A percentile compares a stretch with the other conserved stretches of the same genome.
Conservation (phyloP, 2,329 filamentous ascomycete genomes). For the Drechslerella coelobrocha region DNA sequence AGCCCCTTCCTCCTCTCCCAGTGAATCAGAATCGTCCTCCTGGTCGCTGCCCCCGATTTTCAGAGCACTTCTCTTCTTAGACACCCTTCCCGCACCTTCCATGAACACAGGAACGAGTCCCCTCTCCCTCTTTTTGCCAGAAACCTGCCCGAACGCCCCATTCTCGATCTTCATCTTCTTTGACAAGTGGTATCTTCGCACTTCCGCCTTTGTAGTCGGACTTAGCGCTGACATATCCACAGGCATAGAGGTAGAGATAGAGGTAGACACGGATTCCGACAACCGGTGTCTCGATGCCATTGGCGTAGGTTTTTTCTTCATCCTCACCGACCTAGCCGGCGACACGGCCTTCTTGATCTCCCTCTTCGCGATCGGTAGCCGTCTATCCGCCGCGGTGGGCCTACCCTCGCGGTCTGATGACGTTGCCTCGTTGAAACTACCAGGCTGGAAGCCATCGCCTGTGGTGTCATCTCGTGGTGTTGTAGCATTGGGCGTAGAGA, state of each 20-base stretch:
- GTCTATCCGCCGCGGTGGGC: conserved; percentile 37
- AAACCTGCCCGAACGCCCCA: conserved; percentile 36
- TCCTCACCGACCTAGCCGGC: conserved; percentile 41
- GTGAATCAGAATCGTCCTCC: conserved; percentile 12
- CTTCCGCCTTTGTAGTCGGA: conserved; percentile 40
- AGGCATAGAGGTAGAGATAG: no score
- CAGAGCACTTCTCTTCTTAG: conserved; percentile 44
- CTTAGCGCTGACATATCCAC: conserved; percentile 28
- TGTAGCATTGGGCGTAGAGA: conserved; percentile 6
- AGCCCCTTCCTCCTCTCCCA: not conserved
- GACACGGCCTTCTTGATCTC: conserved; percentile 49
- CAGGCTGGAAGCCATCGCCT: conserved; percentile 16
- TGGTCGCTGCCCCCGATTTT: conserved; percentile 30
- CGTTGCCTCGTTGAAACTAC: conserved; percentile 20
- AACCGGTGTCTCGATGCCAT: conserved; percentile 26
- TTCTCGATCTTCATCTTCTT: conserved; percentile 49
- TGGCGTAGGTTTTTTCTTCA: conserved; percentile 44
- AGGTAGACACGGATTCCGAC: conserved; percentile 37
- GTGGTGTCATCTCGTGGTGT: conserved; percentile 13
- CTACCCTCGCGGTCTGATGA: conserved; percentile 43
- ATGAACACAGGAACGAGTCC: conserved; percentile 46
- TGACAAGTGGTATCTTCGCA: conserved; percentile 43
- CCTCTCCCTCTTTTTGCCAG: conserved; percentile 45
- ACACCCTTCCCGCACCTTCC: conserved; percentile 46
- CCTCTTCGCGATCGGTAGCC: conserved; percentile 25